phyloP scores from a whole-genome alignment of 169 alveolate genomes.

The Plasmodium knowlesi region DNA sequence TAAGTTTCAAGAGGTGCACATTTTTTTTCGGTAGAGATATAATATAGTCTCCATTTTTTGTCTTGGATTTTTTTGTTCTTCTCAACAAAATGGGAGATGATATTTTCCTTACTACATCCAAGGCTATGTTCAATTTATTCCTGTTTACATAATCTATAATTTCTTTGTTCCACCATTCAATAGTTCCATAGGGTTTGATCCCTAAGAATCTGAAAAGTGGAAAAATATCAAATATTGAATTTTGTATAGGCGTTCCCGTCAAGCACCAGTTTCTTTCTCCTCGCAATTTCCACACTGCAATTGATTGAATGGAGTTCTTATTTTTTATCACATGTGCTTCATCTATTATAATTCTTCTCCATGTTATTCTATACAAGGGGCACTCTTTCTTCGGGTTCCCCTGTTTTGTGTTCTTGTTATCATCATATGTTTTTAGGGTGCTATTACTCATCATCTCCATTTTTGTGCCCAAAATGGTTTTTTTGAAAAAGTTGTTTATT shows the following conservation, averaged over 20 bases:
- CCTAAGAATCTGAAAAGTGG: conserved; percentile 90
- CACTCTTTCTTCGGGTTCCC: not conserved
- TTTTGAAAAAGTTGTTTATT: conserved; percentile 38
- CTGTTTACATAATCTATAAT: conserved; percentile 78
- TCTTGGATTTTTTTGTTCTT: conserved; percentile 89
- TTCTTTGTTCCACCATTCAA: conserved; percentile 85
- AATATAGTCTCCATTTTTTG: conserved; percentile 83
- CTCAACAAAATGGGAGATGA: conserved; percentile 87
- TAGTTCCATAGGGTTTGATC: conserved; percentile 88
- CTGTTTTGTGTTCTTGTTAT: conserved; percentile 2
- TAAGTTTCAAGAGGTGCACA: conserved; percentile 81
- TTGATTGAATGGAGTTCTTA: conserved; percentile 83
- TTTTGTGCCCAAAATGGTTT: not conserved
- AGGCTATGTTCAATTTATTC: conserved; percentile 79
- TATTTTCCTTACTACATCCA: conserved; percentile 77
- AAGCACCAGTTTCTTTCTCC: conserved; percentile 91
- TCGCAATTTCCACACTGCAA: conserved; percentile 87
- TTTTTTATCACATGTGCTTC: conserved; percentile 93
- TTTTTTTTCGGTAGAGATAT: conserved; percentile 89
- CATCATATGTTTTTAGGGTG: not conserved
- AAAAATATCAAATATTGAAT: conserved; percentile 91
- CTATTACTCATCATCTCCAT: not conserved
- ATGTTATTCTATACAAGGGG: conserved; percentile 84
- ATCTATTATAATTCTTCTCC: conserved; percentile 90
- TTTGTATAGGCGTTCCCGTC: conserved; percentile 96